Conservation (phyloP, 2,329 filamentous ascomycete species). For the Triangularia verruculosa region DNA sequence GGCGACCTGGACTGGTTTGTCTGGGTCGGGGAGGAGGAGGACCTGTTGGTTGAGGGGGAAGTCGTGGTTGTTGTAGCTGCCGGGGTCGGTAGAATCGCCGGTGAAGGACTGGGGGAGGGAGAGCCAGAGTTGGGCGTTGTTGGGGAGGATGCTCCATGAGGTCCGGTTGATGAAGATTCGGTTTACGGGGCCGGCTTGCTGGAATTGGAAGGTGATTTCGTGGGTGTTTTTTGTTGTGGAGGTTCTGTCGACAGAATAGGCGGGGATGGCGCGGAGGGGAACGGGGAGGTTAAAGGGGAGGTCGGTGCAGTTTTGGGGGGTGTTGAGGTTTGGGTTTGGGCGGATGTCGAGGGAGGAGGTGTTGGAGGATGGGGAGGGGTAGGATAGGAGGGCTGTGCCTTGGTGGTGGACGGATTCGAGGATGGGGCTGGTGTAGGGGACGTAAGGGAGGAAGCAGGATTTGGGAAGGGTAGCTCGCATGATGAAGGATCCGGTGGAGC, state of each 20-base stretch:
- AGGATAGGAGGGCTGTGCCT: not conserved
- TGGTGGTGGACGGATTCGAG: not conserved
- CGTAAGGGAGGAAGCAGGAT: constrained; percentile 33
- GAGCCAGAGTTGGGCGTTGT: not conserved
- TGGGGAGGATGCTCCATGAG: not conserved
- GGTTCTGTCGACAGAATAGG: not conserved
- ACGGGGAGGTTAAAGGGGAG: not conserved
- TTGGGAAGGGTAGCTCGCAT: constrained; percentile 37
- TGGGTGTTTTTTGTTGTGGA: not conserved
- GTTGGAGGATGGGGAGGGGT: not conserved
- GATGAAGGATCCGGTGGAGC: constrained; percentile 33
- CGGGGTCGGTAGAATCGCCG: constrained; percentile 31
- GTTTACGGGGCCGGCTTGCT: not conserved
- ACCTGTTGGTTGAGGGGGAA: constrained; percentile 38
- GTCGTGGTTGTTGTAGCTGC: constrained; percentile 32
- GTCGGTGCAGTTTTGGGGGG: not conserved
- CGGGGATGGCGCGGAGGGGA: not conserved
- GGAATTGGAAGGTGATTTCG: not conserved
- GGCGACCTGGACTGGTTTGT: constrained; percentile 35
- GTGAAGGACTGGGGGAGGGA: not conserved
- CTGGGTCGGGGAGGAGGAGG: constrained; percentile 34
- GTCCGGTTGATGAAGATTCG: not conserved
- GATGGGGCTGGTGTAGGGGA: not conserved
- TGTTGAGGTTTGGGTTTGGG: not conserved
- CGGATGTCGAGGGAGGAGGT: not conserved